A percentile compares a stretch with the other conserved stretches of the same genome.
Evolutionary conservation across 352 stramenopile species (phyloP).

Genomic region (Pilasporangium apinafurcum): DNA sequence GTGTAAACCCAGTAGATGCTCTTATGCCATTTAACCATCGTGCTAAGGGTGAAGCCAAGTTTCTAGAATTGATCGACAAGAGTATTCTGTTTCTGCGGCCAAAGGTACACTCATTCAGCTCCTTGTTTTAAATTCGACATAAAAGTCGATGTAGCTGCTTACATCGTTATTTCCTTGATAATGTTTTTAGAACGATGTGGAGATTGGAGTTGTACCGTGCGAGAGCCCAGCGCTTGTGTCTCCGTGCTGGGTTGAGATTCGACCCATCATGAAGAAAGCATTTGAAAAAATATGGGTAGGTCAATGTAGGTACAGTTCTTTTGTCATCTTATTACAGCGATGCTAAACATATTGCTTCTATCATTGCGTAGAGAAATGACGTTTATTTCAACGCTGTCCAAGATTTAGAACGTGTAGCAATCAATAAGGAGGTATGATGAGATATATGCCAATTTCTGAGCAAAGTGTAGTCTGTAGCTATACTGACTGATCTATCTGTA

Average conservation of each 20-base stretch:
- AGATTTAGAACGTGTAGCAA: constrained; percentile 56
- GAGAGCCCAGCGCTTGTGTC: constrained; percentile 35
- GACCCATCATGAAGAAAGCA: constrained; percentile 45
- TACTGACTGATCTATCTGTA: constrained; percentile 2
- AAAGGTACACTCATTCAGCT: constrained; percentile 25
- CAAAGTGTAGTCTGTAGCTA: neutral
- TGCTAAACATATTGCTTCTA: neutral
- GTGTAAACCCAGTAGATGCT: constrained; percentile 42
- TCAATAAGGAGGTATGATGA: constrained; percentile 31
- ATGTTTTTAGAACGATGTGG: constrained; percentile 33
- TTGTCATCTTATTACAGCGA: neutral
- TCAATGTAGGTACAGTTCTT: neutral
- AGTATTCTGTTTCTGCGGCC: constrained; percentile 48
- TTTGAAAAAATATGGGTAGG: constrained; percentile 65
- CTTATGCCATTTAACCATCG: constrained; percentile 57
- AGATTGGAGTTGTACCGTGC: constrained; percentile 68
- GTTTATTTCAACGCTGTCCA: constrained; percentile 44
- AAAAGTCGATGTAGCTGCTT: neutral
- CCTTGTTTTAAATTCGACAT: neutral
- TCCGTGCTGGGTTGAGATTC: constrained; percentile 60
- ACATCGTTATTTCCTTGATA: neutral
- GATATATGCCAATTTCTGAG: neutral
- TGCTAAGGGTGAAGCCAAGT: constrained; percentile 49
- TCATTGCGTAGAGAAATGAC: constrained; percentile 39
- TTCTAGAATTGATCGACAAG: constrained; percentile 54